Percentiles rank a stretch among this genome's conserved stretches.
These are phyloP conservation scores for Arabis hirsuta DNA, from an alignment of 345 rosid species.

Conservation along the genomic window DNA sequence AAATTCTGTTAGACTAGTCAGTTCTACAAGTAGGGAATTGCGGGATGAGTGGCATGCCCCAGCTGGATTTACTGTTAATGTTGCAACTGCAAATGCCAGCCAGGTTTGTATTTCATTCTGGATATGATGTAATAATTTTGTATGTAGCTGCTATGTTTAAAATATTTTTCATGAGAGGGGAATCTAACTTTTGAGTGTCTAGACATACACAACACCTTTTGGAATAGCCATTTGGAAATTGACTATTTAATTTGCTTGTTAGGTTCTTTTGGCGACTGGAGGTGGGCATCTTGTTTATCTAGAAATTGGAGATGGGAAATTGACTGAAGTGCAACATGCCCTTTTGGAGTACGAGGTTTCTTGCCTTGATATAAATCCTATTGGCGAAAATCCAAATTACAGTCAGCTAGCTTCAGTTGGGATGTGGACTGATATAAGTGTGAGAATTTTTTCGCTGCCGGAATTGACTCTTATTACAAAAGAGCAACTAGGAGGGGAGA, in stretches of 20 bases:
- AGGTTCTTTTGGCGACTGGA: conserved; percentile 97
- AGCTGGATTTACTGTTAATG: conserved; percentile 80
- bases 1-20: conserved; percentile 83
- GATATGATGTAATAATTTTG: conserved; percentile 6
- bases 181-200: conserved; percentile 15
- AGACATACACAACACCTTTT: conserved; percentile 3
- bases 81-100: conserved; percentile 94
- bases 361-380: conserved; percentile 95
- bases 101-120: conserved; percentile 61
- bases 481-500: conserved; percentile 96
- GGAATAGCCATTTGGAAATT: background rate
- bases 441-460: conserved; percentile 85
- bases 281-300: conserved; percentile 94
- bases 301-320: conserved; percentile 85
- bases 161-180: background rate
- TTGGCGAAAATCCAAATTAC: conserved; percentile 73
- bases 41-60: conserved; percentile 85
- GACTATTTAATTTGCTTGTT: conserved; percentile 28
- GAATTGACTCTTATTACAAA: conserved; percentile 84
- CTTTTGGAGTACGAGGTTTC: conserved; percentile 89
- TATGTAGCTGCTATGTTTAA: background rate
- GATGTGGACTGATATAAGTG: conserved; percentile 99
- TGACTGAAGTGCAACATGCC: conserved; percentile 72
- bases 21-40: conserved; percentile 73
- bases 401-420: conserved; percentile 97